These are phyloP conservation scores for Climacium dendroides DNA, from an alignment of 225 moss, liverwort and hornwort species.

Conservation along the genomic window DNA sequence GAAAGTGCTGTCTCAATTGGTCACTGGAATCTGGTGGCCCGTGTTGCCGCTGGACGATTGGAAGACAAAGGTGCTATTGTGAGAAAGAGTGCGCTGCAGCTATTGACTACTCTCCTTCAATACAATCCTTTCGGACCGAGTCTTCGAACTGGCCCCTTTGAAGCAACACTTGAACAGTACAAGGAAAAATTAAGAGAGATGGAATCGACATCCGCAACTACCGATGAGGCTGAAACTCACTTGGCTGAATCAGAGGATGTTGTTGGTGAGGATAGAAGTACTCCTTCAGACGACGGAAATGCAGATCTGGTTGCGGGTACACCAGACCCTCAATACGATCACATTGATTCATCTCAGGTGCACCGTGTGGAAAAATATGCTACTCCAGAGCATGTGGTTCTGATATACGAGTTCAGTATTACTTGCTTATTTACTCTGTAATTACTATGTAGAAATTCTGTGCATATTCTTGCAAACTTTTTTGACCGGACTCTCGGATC, in stretches of 20 bases:
- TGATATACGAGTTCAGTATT: not conserved
- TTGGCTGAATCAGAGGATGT: conserved; percentile 10
- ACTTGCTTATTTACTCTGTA: not conserved
- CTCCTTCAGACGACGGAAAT: not conserved
- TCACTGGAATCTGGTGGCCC: conserved; percentile 90
- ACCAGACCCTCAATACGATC: conserved; percentile 2
- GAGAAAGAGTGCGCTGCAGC: conserved; percentile 76
- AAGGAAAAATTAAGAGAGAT: conserved; percentile 57
- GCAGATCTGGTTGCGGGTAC: not conserved
- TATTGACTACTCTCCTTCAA: conserved; percentile 76
- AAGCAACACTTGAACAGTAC: conserved; percentile 86
- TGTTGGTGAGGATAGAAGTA: not conserved
- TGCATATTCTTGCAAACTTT: not conserved
- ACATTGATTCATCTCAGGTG: conserved; percentile 26
- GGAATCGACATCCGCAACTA: conserved; percentile 9
- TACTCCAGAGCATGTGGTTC: not conserved
- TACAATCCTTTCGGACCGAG: conserved; percentile 91
- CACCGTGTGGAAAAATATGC: not conserved
- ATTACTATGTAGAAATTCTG: not conserved
- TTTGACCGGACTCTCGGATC: not conserved
- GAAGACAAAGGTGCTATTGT: conserved; percentile 81
- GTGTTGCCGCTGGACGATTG: conserved; percentile 81
- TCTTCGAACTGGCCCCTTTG: conserved; percentile 63
- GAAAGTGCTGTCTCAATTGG: conserved; percentile 94
- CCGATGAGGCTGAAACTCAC: not conserved